Evolutionary conservation across 495 filamentous ascomycete genomes (phyloP).

Genomic region (Venustampulla echinocandica): DNA sequence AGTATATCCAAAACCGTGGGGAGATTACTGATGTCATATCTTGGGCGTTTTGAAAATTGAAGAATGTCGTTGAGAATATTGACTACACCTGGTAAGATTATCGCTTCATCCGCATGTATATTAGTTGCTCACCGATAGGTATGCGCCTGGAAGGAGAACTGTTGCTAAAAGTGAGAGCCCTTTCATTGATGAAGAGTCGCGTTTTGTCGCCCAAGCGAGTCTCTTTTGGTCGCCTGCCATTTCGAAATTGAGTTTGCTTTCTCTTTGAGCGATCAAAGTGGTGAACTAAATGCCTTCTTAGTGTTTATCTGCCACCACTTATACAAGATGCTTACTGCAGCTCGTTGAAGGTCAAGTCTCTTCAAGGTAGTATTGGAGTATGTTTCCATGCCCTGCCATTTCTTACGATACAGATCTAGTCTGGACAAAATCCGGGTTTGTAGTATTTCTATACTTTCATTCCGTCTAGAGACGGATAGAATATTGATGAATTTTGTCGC

Average conservation of each 20-base stretch:
- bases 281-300: conserved; percentile 25
- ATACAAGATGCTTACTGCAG: conserved; percentile 29
- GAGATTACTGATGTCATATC: conserved; percentile 24
- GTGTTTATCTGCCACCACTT: not conserved
- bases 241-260: conserved; percentile 42
- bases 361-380: conserved; percentile 42
- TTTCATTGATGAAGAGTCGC: conserved; percentile 44
- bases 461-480: not conserved
- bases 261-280: conserved; percentile 45
- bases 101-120: not conserved
- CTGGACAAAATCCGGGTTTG: not conserved
- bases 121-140: conserved; percentile 28
- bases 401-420: conserved; percentile 37
- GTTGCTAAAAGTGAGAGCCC: conserved; percentile 42
- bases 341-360: conserved; percentile 38
- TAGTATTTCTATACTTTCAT: not conserved
- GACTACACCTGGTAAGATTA: conserved; percentile 17
- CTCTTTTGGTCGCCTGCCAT: conserved; percentile 43
- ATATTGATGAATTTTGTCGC: not conserved
- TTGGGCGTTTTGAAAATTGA: conserved; percentile 30
- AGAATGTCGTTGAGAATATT: conserved; percentile 46
- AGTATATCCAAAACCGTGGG: conserved; percentile 42
- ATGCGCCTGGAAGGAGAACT: conserved; percentile 44
- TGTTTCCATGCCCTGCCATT: conserved; percentile 41
- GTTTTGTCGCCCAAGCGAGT: conserved; percentile 44